Conservation (phyloP, 2,329 filamentous ascomycete species). For the Pseudogymnoascus sp. region DNA sequence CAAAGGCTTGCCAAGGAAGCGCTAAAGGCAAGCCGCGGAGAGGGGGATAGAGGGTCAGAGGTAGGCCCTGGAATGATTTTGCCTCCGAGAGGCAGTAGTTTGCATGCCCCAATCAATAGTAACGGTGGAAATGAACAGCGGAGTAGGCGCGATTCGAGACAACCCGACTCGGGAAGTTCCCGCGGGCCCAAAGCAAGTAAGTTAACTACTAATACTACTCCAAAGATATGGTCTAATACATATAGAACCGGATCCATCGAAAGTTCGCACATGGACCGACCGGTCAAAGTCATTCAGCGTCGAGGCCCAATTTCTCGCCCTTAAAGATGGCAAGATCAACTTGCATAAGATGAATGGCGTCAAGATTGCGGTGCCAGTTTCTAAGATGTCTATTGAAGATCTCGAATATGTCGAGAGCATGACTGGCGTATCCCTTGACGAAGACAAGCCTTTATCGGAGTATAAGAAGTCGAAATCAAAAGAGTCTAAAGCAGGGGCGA, state of each 20-base stretch:
- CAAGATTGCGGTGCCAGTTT: slow-evolving; percentile 91
- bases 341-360: slow-evolving; percentile 96
- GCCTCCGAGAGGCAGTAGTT: slow-evolving; percentile 71
- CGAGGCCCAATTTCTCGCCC: slow-evolving; percentile 88
- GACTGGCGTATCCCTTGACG: slow-evolving; percentile 79
- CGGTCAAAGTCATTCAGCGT: slow-evolving; percentile 93
- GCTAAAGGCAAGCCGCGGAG: slow-evolving; percentile 49
- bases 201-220: slow-evolving; percentile 29
- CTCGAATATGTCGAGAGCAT: slow-evolving; percentile 85
- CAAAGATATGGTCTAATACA: slow-evolving; percentile 4
- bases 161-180: slow-evolving; percentile 46
- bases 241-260: slow-evolving; percentile 69
- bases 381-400: slow-evolving; percentile 93
- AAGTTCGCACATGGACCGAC: slow-evolving; percentile 90
- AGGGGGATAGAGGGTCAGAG: slow-evolving; percentile 56
- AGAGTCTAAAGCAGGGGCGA: slow-evolving; percentile 30
- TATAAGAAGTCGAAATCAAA: slow-evolving; percentile 44
- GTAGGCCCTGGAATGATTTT: slow-evolving; percentile 71
- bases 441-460: slow-evolving; percentile 86
- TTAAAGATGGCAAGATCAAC: slow-evolving; percentile 94
- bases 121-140: slow-evolving; percentile 63
- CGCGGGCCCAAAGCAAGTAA: slow-evolving; percentile 62
- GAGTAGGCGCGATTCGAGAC: slow-evolving; percentile 59
- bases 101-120: slow-evolving; percentile 57
- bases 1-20: slow-evolving; percentile 75